Evolutionary conservation across 768 basidiomycete genomes (phyloP).

Genomic region (Piloderma croceum): DNA sequence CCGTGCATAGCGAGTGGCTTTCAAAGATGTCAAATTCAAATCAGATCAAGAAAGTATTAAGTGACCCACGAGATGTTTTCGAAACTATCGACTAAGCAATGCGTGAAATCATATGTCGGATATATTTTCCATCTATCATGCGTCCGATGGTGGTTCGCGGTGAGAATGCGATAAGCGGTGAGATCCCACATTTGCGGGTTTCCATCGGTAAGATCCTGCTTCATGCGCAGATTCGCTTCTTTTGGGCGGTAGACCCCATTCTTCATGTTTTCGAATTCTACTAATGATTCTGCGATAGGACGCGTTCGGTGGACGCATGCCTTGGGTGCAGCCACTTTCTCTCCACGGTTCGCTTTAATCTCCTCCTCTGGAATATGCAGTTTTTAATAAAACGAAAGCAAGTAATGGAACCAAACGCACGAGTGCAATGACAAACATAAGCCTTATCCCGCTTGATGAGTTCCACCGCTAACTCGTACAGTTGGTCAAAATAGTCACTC

Average conservation of each 20-base stretch:
- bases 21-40: background rate
- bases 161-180: slow-evolving; percentile 90
- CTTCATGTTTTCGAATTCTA: slow-evolving; percentile 90
- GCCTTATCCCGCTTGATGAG: slow-evolving; percentile 87
- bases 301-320: slow-evolving; percentile 85
- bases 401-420: slow-evolving; percentile 43
- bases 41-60: background rate
- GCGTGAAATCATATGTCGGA: slow-evolving; percentile 98
- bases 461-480: slow-evolving; percentile 84
- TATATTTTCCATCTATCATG: slow-evolving; percentile 94
- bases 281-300: slow-evolving; percentile 80
- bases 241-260: slow-evolving; percentile 86
- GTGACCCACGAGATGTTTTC: slow-evolving; percentile 93
- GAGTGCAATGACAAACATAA: slow-evolving; percentile 94
- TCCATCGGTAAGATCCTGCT: slow-evolving; percentile 85
- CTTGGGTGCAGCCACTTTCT: slow-evolving; percentile 70
- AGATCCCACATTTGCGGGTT: slow-evolving; percentile 99
- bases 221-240: slow-evolving; percentile 93
- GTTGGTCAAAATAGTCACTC: slow-evolving; percentile 88
- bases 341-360: slow-evolving; percentile 84
- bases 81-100: slow-evolving; percentile 96
- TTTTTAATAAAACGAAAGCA: slow-evolving; percentile 4
- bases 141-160: slow-evolving; percentile 89
- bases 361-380: slow-evolving; percentile 65
- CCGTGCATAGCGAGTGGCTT: slow-evolving; percentile 95